phyloP scores from a whole-genome alignment of 495 filamentous ascomycete species.

The Lichina pygmaea region DNA sequence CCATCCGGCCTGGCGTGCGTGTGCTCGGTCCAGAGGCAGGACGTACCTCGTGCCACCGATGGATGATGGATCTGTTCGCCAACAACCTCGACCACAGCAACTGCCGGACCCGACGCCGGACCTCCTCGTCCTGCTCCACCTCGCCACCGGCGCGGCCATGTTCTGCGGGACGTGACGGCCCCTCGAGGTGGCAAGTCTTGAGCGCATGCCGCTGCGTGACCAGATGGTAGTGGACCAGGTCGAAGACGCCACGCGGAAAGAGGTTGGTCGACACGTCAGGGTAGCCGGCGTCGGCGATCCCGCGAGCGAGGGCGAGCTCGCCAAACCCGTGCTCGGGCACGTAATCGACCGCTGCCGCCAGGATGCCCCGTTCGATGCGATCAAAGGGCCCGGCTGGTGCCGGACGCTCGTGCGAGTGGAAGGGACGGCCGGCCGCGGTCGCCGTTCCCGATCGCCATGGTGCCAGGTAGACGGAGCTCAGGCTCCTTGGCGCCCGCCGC shows the following conservation, averaged over 20 bases:
- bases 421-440: slow-evolving; percentile 37
- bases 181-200: slow-evolving; percentile 14
- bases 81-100: slow-evolving; percentile 45
- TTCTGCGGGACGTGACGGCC: slow-evolving; percentile 6
- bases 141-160: slow-evolving; percentile 7
- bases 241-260: slow-evolving; percentile 52
- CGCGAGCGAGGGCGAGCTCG: slow-evolving; percentile 35
- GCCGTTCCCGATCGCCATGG: slow-evolving; percentile 81
- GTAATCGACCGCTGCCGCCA: slow-evolving; percentile 50
- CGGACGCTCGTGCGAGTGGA: slow-evolving; percentile 44
- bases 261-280: slow-evolving; percentile 65
- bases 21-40: background rate
- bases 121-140: slow-evolving; percentile 2
- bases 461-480: slow-evolving; percentile 17
- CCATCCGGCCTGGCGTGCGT: background rate
- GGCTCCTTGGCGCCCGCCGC: no score
- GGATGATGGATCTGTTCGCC: slow-evolving; percentile 41
- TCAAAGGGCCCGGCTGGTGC: slow-evolving; percentile 35
- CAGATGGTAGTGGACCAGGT: slow-evolving; percentile 61
- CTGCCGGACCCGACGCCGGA: slow-evolving; percentile 25
- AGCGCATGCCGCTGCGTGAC: slow-evolving; percentile 34
- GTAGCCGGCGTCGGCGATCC: slow-evolving; percentile 60
- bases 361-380: slow-evolving; percentile 45
- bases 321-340: slow-evolving; percentile 71
- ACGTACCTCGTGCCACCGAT: slow-evolving; percentile 63